phyloP scores from a whole-genome alignment of 129 eudicot species.

The Ambrosia trifida region DNA sequence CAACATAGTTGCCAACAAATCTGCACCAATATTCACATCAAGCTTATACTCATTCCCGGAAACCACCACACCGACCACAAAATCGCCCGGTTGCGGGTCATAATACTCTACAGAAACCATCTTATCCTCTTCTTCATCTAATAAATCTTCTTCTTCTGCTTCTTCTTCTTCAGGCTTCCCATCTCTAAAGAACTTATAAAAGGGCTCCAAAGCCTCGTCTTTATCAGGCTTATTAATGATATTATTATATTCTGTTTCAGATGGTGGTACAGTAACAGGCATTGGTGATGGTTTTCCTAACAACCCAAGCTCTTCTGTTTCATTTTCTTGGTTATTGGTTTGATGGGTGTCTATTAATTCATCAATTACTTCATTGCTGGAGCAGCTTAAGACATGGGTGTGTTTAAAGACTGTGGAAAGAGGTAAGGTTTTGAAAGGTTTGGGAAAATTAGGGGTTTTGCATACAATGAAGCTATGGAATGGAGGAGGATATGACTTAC shows the following conservation, averaged over 20 bases:
- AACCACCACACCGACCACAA: constrained; percentile 89
- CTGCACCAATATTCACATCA: constrained; percentile 92
- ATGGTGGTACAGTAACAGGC: constrained; percentile 29
- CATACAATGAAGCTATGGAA: constrained; percentile 25
- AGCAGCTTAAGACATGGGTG: constrained; percentile 60
- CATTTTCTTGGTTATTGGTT: constrained; percentile 44
- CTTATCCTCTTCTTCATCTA: constrained; percentile 26
- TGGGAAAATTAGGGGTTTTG: constrained; percentile 40
- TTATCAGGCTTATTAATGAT: constrained; percentile 36
- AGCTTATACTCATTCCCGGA: constrained; percentile 92
- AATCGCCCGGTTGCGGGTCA: constrained; percentile 89
- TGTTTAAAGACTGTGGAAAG: constrained; percentile 34
- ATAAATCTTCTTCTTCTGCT: constrained; percentile 25
- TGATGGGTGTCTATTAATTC: constrained; percentile 41
- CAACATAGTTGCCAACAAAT: constrained; percentile 79
- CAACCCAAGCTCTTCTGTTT: constrained; percentile 66
- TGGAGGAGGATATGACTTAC: constrained; percentile 39
- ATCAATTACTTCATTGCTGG: constrained; percentile 51
- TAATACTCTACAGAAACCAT: constrained; percentile 84
- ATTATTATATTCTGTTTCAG: constrained; percentile 23
- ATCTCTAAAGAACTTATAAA: constrained; percentile 71
- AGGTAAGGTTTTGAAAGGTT: constrained; percentile 22
- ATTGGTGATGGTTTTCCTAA: constrained; percentile 68
- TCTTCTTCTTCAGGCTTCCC: constrained; percentile 40
- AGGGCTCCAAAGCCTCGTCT: constrained; percentile 77